Percentiles rank a stretch among this genome's conserved stretches.
phyloP scores from a whole-genome alignment of 345 rosid genomes.

The Heritiera fomes region DNA sequence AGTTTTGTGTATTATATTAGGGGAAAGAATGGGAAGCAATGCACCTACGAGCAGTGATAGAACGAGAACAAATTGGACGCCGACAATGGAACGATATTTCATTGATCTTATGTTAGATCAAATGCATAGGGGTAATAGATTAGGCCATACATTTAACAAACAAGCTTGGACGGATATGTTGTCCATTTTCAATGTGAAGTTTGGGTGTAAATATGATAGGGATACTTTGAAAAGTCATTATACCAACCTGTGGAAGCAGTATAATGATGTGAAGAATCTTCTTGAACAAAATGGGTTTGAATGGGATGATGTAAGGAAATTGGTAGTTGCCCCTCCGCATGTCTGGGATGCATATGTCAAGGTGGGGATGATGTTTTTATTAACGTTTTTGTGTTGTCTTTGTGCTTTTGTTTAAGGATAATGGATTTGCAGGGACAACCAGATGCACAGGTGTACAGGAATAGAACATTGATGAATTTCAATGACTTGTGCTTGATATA shows the following conservation, averaged over 20 bases:
- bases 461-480: conserved; percentile 39
- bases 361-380: conserved; percentile 36
- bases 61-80: conserved; percentile 79
- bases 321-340: conserved; percentile 61
- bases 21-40: conserved; percentile 34
- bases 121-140: conserved; percentile 67
- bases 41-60: conserved; percentile 50
- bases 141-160: conserved; percentile 81
- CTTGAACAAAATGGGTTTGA: conserved; percentile 68
- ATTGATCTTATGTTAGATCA: conserved; percentile 88
- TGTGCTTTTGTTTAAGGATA: conserved; percentile 13
- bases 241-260: conserved; percentile 78
- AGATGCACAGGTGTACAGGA: conserved; percentile 41
- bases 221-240: conserved; percentile 76
- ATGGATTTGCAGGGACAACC: conserved; percentile 43
- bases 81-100: conserved; percentile 81
- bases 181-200: conserved; percentile 55
- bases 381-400: not conserved
- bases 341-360: conserved; percentile 65
- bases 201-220: conserved; percentile 76
- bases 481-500: conserved; percentile 52
- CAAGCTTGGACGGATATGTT: conserved; percentile 89
- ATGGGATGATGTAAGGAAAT: conserved; percentile 72
- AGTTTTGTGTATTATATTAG: not conserved
- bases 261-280: conserved; percentile 66